These are phyloP conservation scores for Dichotomopilus funicola DNA, from an alignment of 2,329 filamentous ascomycete species.

Conservation along the genomic window DNA sequence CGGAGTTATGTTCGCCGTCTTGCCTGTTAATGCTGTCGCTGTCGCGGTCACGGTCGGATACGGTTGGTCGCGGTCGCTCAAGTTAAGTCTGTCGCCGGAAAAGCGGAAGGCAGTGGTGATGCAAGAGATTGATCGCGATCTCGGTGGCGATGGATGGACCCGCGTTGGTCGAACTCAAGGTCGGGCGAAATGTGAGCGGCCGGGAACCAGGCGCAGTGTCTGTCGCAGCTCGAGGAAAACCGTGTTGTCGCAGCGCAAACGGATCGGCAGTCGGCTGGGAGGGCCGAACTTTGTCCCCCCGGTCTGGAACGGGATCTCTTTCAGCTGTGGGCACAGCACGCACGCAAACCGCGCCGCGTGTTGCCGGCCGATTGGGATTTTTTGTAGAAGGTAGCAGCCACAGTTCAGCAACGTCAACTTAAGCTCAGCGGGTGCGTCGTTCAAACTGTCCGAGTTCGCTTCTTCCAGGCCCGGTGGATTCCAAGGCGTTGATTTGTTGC, in stretches of 20 bases:
- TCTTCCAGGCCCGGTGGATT: no score
- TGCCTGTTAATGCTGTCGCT: no score
- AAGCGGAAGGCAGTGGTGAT: neutral
- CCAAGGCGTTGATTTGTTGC: no score
- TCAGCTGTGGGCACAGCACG: neutral
- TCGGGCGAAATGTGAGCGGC: neutral
- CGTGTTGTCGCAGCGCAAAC: neutral
- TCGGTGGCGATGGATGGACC: neutral
- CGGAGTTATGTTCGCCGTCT: no score
- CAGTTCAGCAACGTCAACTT: no score
- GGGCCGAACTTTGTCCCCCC: constrained; percentile 9
- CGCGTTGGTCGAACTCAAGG: neutral
- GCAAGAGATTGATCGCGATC: neutral
- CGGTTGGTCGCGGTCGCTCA: no score
- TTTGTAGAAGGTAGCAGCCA: no score
- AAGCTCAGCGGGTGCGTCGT: no score
- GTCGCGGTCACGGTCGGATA: no score
- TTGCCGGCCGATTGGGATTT: no score
- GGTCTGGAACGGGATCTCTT: constrained; percentile 6
- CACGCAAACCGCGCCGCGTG: neutral
- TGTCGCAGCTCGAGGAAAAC: neutral
- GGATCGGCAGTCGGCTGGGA: constrained; percentile 6
- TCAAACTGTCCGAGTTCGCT: no score
- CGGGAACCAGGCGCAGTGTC: neutral
- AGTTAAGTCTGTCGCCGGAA: neutral